Conservation (phyloP, 192 early-diverging fungal species). For the Umbelopsis isabellina region DNA sequence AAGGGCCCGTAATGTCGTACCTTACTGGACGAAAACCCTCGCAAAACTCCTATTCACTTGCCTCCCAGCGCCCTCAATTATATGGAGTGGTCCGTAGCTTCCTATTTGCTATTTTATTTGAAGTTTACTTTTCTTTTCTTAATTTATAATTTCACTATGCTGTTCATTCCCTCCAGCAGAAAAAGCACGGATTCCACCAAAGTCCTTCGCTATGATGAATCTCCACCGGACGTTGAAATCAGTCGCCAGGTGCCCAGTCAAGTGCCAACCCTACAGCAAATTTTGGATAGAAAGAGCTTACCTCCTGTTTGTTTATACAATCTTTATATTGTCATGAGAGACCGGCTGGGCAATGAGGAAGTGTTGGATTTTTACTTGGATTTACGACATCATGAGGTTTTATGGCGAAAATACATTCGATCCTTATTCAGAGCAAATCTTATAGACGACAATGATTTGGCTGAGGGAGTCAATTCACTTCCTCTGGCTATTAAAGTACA, state of each 20-base stretch:
- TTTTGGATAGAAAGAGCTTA: slow-evolving; percentile 63
- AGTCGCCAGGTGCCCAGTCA: slow-evolving; percentile 20
- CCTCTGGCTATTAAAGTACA: slow-evolving; percentile 22
- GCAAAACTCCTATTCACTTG: too few relatives aligned
- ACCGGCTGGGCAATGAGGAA: slow-evolving; percentile 59
- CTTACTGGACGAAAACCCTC: too few relatives aligned
- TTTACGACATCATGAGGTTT: slow-evolving; percentile 68
- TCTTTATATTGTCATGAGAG: slow-evolving; percentile 73
- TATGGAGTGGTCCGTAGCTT: not conserved
- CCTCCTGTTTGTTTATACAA: slow-evolving; percentile 78
- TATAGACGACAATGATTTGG: slow-evolving; percentile 8
- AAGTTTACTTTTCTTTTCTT: not conserved
- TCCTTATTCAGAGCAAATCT: slow-evolving; percentile 26
- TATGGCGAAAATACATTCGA: slow-evolving; percentile 57
- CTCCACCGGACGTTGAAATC: not conserved
- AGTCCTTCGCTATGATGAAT: slow-evolving; percentile 10
- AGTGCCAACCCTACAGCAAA: slow-evolving; percentile 70
- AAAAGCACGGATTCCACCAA: slow-evolving; percentile 17
- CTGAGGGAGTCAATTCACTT: not conserved
- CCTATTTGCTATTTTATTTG: not conserved
- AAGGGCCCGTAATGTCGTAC: too few relatives aligned
- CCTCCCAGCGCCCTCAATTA: too few relatives aligned
- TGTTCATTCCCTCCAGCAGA: slow-evolving; percentile 5
- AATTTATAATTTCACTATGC: not conserved
- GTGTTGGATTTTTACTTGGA: slow-evolving; percentile 82